Evolutionary conservation across 176 grass and related monocot species (phyloP).

Genomic region (Zoysia japonica): DNA sequence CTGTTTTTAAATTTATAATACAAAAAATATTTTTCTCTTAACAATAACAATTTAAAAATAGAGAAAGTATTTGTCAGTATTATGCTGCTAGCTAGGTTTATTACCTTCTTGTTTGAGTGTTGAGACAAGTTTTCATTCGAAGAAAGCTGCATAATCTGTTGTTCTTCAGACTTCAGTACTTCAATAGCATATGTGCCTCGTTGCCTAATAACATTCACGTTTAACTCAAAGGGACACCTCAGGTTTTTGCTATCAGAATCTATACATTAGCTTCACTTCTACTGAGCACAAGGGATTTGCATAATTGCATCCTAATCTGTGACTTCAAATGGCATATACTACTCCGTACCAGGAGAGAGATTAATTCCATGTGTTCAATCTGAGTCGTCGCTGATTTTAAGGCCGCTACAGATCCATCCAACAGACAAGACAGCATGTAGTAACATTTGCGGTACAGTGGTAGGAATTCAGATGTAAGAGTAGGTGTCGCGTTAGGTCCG

Average conservation of each 20-base stretch:
- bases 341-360: neutral
- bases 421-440: neutral
- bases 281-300: neutral
- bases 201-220: too few relatives aligned
- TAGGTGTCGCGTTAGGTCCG: conserved; percentile 41
- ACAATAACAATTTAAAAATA: too few relatives aligned
- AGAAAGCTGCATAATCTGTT: too few relatives aligned
- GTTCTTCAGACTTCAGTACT: too few relatives aligned
- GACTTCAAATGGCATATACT: conserved; percentile 19
- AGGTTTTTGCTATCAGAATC: conserved; percentile 15
- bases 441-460: conserved; percentile 17
- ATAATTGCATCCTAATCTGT: conserved; percentile 11
- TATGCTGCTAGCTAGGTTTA: too few relatives aligned
- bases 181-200: too few relatives aligned
- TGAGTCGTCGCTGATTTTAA: neutral
- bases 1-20: too few relatives aligned
- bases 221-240: too few relatives aligned
- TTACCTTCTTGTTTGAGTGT: too few relatives aligned
- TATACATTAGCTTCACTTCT: conserved; percentile 5
- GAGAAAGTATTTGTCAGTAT: too few relatives aligned
- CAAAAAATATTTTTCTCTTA: too few relatives aligned
- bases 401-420: neutral
- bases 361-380: conserved; percentile 4
- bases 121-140: too few relatives aligned
- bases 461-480: neutral